phyloP scores from a whole-genome alignment of 192 early-diverging fungal species.

The Spinellus fusiger region DNA sequence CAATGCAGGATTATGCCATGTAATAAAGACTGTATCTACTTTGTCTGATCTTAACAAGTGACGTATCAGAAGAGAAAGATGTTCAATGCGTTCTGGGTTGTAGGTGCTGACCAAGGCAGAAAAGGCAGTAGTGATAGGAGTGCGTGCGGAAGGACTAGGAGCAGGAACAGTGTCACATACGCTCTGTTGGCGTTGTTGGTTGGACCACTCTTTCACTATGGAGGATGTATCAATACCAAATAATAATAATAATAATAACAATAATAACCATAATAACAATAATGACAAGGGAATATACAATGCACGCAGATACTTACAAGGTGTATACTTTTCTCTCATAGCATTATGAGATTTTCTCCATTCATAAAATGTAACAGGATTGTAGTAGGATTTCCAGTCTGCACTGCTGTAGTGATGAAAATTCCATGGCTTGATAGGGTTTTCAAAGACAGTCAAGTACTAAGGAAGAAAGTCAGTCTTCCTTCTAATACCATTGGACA shows the following conservation, averaged over 20 bases:
- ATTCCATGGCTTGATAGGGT: slow-evolving; percentile 6
- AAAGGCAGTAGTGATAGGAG: slow-evolving; percentile 17
- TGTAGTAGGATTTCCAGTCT: slow-evolving; percentile 6
- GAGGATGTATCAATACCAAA: no score
- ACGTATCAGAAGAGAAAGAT: slow-evolving; percentile 17
- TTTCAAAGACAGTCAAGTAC: not conserved
- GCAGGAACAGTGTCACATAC: slow-evolving; percentile 12
- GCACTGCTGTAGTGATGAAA: not conserved
- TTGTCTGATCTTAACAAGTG: slow-evolving; percentile 16
- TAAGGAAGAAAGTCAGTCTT: not conserved
- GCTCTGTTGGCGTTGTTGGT: slow-evolving; percentile 1
- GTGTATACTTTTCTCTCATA: not conserved
- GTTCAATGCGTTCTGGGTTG: slow-evolving; percentile 25
- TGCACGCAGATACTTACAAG: not conserved
- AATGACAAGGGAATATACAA: not conserved
- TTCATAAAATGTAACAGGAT: slow-evolving; percentile 3
- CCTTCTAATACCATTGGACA: not conserved
- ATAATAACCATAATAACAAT: not conserved
- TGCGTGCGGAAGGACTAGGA: not conserved
- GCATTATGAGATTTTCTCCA: not conserved
- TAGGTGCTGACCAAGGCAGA: slow-evolving; percentile 26
- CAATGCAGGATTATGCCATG: slow-evolving; percentile 33
- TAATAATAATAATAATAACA: no score
- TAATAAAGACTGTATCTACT: slow-evolving; percentile 27
- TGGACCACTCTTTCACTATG: slow-evolving; percentile 10